A percentile compares a stretch with the other conserved stretches of the same genome.
phyloP scores from a whole-genome alignment of 2,329 filamentous ascomycete species.

The Chaetomiaceae sp. region DNA sequence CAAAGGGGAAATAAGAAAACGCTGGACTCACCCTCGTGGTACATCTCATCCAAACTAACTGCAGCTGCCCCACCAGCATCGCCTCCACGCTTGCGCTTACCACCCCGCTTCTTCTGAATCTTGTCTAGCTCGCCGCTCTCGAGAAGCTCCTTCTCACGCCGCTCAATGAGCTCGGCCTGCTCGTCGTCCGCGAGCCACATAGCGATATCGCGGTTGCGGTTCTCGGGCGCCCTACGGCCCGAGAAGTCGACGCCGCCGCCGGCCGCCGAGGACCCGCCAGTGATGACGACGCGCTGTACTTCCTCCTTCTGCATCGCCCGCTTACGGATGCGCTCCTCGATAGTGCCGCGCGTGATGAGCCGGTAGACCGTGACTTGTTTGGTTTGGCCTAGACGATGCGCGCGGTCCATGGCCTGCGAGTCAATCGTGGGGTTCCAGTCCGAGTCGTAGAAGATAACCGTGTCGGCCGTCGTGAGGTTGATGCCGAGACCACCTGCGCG shows the following conservation, averaged over 20 bases:
- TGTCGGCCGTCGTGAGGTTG: constrained; percentile 93
- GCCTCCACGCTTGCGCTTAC: constrained; percentile 50
- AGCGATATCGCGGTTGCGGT: constrained; percentile 94
- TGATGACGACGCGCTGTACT: constrained; percentile 94
- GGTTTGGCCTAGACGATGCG: constrained; percentile 94
- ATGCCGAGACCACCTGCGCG: constrained; percentile 97
- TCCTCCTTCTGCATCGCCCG: constrained; percentile 97
- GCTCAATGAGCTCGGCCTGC: constrained; percentile 88
- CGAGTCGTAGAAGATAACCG: constrained; percentile 98
- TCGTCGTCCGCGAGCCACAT: constrained; percentile 99
- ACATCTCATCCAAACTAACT: constrained; percentile 89
- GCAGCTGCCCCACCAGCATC: constrained; percentile 26
- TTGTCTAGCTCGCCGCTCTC: constrained; percentile 66
- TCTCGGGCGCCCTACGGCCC: constrained; percentile 79
- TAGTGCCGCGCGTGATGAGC: constrained; percentile 92
- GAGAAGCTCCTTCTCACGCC: constrained; percentile 81
- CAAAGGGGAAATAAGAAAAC: background rate
- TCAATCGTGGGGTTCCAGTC: constrained; percentile 99
- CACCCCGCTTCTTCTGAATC: constrained; percentile 49
- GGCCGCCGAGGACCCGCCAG: constrained; percentile 59
- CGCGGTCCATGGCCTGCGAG: constrained; percentile 97
- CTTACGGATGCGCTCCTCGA: constrained; percentile 97
- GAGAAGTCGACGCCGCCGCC: constrained; percentile 87
- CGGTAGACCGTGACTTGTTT: constrained; percentile 95
- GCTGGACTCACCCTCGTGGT: constrained; percentile 87